Base-by-base conservation (phyloP, 345 rosid genomes). In the Arabidopsis arenosa region DNA sequence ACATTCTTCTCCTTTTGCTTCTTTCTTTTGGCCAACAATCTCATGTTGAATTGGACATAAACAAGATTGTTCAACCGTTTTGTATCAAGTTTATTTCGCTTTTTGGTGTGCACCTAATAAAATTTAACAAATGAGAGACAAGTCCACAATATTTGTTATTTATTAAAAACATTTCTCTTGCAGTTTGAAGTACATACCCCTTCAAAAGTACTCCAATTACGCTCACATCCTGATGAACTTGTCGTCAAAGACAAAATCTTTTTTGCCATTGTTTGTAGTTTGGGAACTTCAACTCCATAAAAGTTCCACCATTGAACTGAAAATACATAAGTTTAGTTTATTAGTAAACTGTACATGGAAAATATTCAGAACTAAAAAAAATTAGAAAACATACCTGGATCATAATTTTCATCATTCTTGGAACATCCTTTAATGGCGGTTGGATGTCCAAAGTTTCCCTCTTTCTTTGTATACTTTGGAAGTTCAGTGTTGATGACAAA, bases 231-330 rank as follows among this genome's bases (percentile, higher is more conserved):
- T 0, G 17, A 65, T 48, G 44, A 48, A 3, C 57, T 65, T 15
- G 70, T 65, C 6, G 32, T 65, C 12, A 48, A 48, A 48, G 68
- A 63, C 6, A 65, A 65, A 65, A 65, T 8, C 5, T 17, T 45
- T 10, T 3, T 45, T 30, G 70, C 57, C 9, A 33, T 9, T 65
- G 8, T 47, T 48, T 47, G 70, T 18, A 65, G 10, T 2, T n/a
- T 30, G 15, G 55, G 43, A 28, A 65, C 57, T 4, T 32, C 56
- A 65, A 28, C 41, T 39, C 41, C 12, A 39, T 39, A 39, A 3
- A 39, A 39, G 4, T 5, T 30, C 57, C 61, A 67, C 72, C 61
- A 67, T 52, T 67, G 12, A 67, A 67, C 72, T 53, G 30, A 28
- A 28, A 52, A 11, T 13, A 66, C 6, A 10, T 10, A 41, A 3